Evolutionary conservation across 148 eudicot species (phyloP).

Genomic region (Camellia lanceoleosa): DNA sequence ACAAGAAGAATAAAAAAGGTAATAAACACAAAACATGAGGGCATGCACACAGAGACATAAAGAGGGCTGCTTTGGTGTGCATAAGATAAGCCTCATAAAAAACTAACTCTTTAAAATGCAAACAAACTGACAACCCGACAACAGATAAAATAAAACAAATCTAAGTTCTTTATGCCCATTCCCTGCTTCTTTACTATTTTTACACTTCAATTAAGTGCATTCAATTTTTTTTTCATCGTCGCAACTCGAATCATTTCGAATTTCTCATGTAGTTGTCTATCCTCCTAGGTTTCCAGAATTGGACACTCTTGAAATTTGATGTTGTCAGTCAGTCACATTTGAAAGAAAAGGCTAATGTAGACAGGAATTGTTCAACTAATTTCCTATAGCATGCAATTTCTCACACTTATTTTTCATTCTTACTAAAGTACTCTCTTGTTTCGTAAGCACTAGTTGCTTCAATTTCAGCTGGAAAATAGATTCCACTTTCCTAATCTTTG

Average conservation of each 20-base stretch:
- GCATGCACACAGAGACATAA: not conserved
- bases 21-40: not conserved
- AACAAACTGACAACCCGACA: not conserved
- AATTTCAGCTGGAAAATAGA: not conserved
- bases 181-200: not conserved
- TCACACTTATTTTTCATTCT: not conserved
- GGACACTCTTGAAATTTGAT: not conserved
- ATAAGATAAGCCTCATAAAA: not conserved
- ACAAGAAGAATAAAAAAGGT: not conserved
- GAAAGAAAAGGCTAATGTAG: not conserved
- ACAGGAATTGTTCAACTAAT: conserved; percentile 1
- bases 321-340: not conserved
- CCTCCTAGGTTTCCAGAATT: not conserved
- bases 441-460: not conserved
- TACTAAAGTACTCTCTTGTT: not conserved
- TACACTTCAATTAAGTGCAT: not conserved
- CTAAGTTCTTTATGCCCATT: not conserved
- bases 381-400: conserved; percentile 8
- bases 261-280: not conserved
- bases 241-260: not conserved
- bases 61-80: not conserved
- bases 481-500: not conserved
- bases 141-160: not conserved
- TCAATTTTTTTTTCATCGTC: not conserved
- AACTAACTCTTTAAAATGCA: not conserved